These are phyloP conservation scores for Symmetrospora coprosmae DNA, from an alignment of 768 basidiomycete genomes.

Conservation along the genomic window DNA sequence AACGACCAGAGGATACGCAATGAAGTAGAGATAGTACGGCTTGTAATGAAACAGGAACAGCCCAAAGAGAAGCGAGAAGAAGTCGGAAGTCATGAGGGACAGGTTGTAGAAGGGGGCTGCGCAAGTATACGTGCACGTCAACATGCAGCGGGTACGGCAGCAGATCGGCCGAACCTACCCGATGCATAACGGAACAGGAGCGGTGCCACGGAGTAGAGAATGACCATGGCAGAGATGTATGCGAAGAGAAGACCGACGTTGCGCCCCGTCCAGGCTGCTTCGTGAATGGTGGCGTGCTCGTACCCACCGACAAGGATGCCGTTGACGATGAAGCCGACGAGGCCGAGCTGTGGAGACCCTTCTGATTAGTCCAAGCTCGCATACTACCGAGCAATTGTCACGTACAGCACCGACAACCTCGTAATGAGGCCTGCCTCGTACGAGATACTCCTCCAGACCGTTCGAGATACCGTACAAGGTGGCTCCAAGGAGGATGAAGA, in stretches of 20 bases:
- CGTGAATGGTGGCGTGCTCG: slow-evolving; percentile 25
- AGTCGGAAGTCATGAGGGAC: slow-evolving; percentile 27
- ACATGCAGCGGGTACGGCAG: not conserved
- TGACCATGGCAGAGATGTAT: slow-evolving; percentile 29
- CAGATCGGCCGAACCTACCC: no score
- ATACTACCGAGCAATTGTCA: not conserved
- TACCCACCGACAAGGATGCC: slow-evolving; percentile 30
- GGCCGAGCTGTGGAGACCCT: slow-evolving; percentile 26
- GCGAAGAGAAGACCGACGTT: slow-evolving; percentile 29
- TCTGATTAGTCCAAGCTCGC: not conserved
- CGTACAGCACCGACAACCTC: slow-evolving; percentile 30
- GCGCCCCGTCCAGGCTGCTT: slow-evolving; percentile 27
- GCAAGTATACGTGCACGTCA: not conserved
- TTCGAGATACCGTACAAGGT: slow-evolving; percentile 28
- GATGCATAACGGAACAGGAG: slow-evolving; percentile 25
- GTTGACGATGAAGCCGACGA: slow-evolving; percentile 30
- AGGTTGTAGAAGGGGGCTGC: slow-evolving; percentile 31
- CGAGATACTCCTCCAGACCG: slow-evolving; percentile 31
- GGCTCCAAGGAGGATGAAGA: slow-evolving; percentile 28
- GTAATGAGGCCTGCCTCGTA: slow-evolving; percentile 30
- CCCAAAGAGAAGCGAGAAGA: slow-evolving; percentile 24
- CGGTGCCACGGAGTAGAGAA: slow-evolving; percentile 29
- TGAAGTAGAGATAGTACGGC: slow-evolving; percentile 33
- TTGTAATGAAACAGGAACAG: slow-evolving; percentile 26
- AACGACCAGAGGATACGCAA: slow-evolving; percentile 4